Evolutionary conservation across 2,329 filamentous ascomycete species (phyloP).

Genomic region (Diplodia intermedia): DNA sequence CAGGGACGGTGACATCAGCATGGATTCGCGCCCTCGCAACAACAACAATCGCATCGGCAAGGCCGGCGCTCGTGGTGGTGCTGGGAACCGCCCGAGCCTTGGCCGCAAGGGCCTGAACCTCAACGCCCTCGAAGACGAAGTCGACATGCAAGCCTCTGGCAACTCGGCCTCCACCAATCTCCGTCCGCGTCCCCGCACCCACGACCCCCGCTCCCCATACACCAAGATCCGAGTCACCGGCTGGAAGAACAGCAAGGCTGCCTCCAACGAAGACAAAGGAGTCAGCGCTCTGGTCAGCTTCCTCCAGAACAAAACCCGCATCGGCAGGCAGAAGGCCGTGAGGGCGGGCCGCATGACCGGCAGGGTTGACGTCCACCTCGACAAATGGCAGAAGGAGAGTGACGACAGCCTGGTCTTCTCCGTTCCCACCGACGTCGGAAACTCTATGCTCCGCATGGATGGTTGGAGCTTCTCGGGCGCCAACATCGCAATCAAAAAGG

Average conservation of each 20-base stretch:
- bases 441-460: constrained; percentile 48
- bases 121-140: constrained; percentile 37
- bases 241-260: constrained; percentile 50
- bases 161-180: constrained; percentile 9
- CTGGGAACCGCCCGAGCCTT: constrained; percentile 2
- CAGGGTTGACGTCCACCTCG: constrained; percentile 42
- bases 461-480: constrained; percentile 50
- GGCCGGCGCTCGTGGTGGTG: constrained; percentile 31
- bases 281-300: constrained; percentile 49
- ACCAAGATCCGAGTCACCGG: constrained; percentile 42
- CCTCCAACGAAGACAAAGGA: constrained; percentile 44
- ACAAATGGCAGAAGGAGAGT: constrained; percentile 42
- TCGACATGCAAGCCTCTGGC: constrained; percentile 40
- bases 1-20: constrained; percentile 67
- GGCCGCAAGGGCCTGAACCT: constrained; percentile 26
- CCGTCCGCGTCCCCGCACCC: constrained; percentile 15
- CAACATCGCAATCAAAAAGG: constrained; percentile 47
- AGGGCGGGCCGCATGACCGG: constrained; percentile 37
- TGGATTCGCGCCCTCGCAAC: constrained; percentile 56
- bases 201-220: constrained; percentile 2
- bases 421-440: constrained; percentile 46
- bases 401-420: constrained; percentile 48
- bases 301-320: constrained; percentile 50
- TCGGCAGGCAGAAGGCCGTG: constrained; percentile 37
- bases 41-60: constrained; percentile 41